Evolutionary conservation across 495 filamentous ascomycete genomes (phyloP), one percentile per base, ranked within the genome.

Genomic region (Penicillium bialowiezense): DNA sequence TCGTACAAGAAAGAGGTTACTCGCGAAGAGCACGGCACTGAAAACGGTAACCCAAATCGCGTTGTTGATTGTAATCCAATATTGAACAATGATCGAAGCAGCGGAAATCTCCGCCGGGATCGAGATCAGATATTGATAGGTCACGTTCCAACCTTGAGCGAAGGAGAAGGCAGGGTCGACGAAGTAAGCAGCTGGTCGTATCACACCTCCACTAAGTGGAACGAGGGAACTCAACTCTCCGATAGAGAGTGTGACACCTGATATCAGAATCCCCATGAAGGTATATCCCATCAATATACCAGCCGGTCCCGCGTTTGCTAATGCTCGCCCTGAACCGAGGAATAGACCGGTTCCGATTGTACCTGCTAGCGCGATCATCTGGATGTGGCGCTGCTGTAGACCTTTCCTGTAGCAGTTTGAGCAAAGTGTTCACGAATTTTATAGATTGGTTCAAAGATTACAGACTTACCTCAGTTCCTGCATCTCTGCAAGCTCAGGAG

Each of bases 301-400:
- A 4, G 67, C 81, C 19, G 88, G 88, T 1, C 84, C 84, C 41
- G 75, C 77, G 44, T 71, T 66, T 21, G 78, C 75, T 17, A 85
- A 69, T 12, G 80, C 75, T 37, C 73, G 63, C 37, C 82, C 82
- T 32, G 80, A 83, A 37, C 51, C 48, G 4, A 67, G 56, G n/a
- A 64, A 64, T 7, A 62, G 41, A 0, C 61, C 54, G n/a, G 55
- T 61, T 43, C 69, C 69, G 12, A 74, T 65, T 2, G 69, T 68
- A 7, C 71, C 71, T 10, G 68, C 70, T 33, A 76, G 57, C 29
- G 68, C 69, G 12, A 74, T 74, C 69, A 74, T 74, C 56, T 72
- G 65, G 29, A 68, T 63, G 24, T 65, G 64, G 3, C 64, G 49
- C 43, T 61, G 50, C 6, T 60, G 35, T 1, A 68, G 49, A 14